These are phyloP conservation scores for Penicillium waksmanii DNA, from an alignment of 495 filamentous ascomycete species.

Conservation along the genomic window DNA sequence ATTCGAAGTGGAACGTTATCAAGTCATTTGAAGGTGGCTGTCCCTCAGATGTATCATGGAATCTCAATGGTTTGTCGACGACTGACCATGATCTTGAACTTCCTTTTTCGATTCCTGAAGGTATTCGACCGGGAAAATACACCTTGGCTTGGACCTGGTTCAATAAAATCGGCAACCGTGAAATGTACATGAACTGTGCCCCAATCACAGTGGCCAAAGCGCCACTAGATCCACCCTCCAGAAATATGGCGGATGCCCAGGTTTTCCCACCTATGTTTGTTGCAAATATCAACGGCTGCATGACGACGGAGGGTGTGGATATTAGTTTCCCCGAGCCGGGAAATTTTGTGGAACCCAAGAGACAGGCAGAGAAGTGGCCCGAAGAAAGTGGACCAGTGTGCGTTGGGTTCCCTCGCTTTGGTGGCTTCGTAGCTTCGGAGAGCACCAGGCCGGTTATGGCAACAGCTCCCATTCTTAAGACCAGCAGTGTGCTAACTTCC, in stretches of 20 bases:
- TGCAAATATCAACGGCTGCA: conserved; percentile 71
- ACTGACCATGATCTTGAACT: conserved; percentile 28
- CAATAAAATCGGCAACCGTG: conserved; percentile 79
- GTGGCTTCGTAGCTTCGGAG: neutral
- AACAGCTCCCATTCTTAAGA: neutral
- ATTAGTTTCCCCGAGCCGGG: conserved; percentile 72
- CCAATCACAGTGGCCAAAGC: conserved; percentile 63
- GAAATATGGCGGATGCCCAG: conserved; percentile 27
- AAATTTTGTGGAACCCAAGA: conserved; percentile 48
- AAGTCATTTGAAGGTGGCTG: conserved; percentile 77
- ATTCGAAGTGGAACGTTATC: conserved; percentile 69
- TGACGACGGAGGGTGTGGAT: conserved; percentile 54
- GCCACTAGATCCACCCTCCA: conserved; percentile 29
- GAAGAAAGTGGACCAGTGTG: neutral
- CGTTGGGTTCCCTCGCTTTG: neutral
- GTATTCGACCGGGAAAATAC: conserved; percentile 49
- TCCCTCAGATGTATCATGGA: conserved; percentile 52
- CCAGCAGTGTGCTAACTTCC: neutral
- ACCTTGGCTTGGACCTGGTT: conserved; percentile 86
- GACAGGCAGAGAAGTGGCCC: neutral
- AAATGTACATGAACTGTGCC: conserved; percentile 93
- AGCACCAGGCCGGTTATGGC: neutral
- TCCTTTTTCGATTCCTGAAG: conserved; percentile 46
- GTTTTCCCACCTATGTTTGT: conserved; percentile 77
- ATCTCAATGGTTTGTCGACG: conserved; percentile 25